These are phyloP conservation scores for Backusella liffmaniae DNA, from an alignment of 192 early-diverging fungal genomes.

Conservation along the genomic window DNA sequence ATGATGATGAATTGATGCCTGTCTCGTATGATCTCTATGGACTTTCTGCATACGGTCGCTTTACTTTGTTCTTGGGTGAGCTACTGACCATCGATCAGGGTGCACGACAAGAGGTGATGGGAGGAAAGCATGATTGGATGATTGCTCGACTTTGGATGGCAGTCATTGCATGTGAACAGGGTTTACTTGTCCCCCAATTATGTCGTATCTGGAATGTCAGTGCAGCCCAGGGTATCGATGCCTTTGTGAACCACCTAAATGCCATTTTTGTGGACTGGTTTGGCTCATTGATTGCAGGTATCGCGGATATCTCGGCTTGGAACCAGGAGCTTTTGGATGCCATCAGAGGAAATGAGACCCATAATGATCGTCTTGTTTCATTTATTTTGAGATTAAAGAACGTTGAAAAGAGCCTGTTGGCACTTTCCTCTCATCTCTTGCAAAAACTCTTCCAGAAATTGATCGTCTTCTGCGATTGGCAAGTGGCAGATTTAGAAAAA, in stretches of 20 bases:
- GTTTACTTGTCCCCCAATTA: slow-evolving; percentile 24
- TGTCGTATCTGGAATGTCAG: slow-evolving; percentile 23
- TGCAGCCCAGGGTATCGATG: background rate
- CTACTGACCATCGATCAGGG: slow-evolving; percentile 35
- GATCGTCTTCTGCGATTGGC: background rate
- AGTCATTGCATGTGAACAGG: slow-evolving; percentile 34
- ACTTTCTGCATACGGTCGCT: slow-evolving; percentile 44
- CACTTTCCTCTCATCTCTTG: slow-evolving; percentile 2
- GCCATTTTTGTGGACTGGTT: slow-evolving; percentile 13
- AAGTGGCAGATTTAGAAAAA: background rate
- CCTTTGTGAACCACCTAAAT: slow-evolving; percentile 15
- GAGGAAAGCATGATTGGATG: slow-evolving; percentile 34
- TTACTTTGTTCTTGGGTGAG: slow-evolving; percentile 43
- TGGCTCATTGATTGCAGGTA: background rate
- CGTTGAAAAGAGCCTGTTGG: background rate
- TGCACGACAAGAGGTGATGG: slow-evolving; percentile 26
- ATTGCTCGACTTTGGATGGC: slow-evolving; percentile 32
- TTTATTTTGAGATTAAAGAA: background rate
- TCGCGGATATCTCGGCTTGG: background rate
- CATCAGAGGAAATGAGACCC: background rate
- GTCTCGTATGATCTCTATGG: slow-evolving; percentile 50
- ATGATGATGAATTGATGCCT: slow-evolving; percentile 24
- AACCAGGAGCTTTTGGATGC: background rate
- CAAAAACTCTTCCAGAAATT: background rate
- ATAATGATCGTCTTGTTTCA: background rate